Evolutionary conservation across 1,139 yeast genomes (phyloP), one percentile per base, ranked within the genome.

Genomic region (Geotrichum histeridarum): DNA sequence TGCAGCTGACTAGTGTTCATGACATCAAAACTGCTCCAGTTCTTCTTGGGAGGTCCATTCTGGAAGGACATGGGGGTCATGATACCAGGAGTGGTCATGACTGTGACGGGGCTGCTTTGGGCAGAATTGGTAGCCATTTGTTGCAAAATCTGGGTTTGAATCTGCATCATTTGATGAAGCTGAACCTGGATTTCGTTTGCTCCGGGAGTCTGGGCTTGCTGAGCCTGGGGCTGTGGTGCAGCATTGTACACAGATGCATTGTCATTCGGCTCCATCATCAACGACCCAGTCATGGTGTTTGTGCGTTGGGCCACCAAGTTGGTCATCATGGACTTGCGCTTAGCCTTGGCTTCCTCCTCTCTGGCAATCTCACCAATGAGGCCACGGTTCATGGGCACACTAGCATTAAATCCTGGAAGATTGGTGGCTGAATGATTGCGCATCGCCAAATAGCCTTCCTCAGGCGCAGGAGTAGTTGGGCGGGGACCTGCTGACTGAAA

Each of bases 351-450:
- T 42, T 72, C 73, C 55, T 73, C 74, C 50, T 71, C 75, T 3
- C 66, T 64, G 11, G 73, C 71, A 55, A 73, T 73, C 54, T 71
- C 75, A 12, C 72, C 75, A 35, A 73, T 66, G 22, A 73, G 63
- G 5, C 76, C 76, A 2, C 76, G 66, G 14, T 63, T 59, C 53
- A 63, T 57, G 1, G 57, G 53, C n/a, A 54, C 52, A 15, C 61
- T 58, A 6, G 61, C 55, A 45, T 59, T 57, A 42, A 51, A 51
- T 15, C 55, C 55, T n/a, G 71, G 67, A 31, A 67, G 56, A 11
- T 48, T 48, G 7, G 66, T 58, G 3, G 63, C 58, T 8, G 51
- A 42, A 7, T 48, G 50, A 33, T 52, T 55, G 5, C 54, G 50
- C 55, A 53, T 49, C 1, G 53, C 55, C 18, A 54, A 41, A n/a